These are phyloP conservation scores for Saccharomycodes ludwigii DNA, from an alignment of 805 yeast species.

Conservation along the genomic window DNA sequence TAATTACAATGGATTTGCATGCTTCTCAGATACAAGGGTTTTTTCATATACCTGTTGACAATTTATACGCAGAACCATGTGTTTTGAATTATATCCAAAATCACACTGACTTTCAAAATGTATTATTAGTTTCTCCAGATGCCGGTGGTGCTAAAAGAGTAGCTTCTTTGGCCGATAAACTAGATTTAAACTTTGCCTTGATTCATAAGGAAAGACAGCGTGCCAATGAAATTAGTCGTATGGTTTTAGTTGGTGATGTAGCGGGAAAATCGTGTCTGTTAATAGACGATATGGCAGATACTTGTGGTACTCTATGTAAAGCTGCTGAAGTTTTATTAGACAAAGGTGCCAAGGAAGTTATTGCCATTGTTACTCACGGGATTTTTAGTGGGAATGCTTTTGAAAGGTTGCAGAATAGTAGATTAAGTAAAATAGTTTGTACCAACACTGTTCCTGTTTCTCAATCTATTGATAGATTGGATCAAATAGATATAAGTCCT, in stretches of 20 bases:
- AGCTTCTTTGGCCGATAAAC: conserved; percentile 70
- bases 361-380: conserved; percentile 79
- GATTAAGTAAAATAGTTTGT: conserved; percentile 57
- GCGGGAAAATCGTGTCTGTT: conserved; percentile 61
- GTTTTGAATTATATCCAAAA: conserved; percentile 66
- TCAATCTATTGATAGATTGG: conserved; percentile 46
- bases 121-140: conserved; percentile 77
- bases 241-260: conserved; percentile 83
- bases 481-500: conserved; percentile 57
- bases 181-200: conserved; percentile 71
- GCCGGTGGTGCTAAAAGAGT: conserved; percentile 89
- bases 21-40: conserved; percentile 88
- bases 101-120: conserved; percentile 40
- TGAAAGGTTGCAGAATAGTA: conserved; percentile 55
- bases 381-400: conserved; percentile 66
- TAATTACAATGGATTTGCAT: conserved; percentile 77
- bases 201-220: conserved; percentile 76
- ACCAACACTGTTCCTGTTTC: conserved; percentile 68
- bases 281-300: conserved; percentile 85
- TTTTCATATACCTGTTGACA: conserved; percentile 73
- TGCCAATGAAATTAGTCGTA: conserved; percentile 72
- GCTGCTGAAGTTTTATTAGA: conserved; percentile 66
- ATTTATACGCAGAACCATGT: conserved; percentile 73
- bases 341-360: conserved; percentile 57
- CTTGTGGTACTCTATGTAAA: conserved; percentile 76